Conservation (phyloP, 148 eudicot genomes). For the Persicaria tinctoria region DNA sequence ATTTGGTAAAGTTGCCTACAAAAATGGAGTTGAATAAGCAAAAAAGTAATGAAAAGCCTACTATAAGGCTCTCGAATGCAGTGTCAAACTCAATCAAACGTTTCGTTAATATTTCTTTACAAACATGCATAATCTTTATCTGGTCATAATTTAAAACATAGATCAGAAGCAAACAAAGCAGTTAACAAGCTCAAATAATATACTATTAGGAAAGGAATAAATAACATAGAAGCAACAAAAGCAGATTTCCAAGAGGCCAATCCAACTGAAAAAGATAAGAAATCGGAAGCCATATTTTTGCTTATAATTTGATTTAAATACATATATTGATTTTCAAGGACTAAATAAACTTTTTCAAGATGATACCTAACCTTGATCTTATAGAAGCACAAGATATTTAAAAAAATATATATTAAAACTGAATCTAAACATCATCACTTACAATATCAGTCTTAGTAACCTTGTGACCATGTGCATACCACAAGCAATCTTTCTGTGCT, state of each 20-base stretch:
- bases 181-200: neutral
- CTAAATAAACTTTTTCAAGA: too few species aligned
- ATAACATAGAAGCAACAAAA: constrained; percentile 4
- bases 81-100: constrained; percentile 84
- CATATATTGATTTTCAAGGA: too few species aligned
- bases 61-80: constrained; percentile 70
- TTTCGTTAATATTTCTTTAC: constrained; percentile 88
- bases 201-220: neutral
- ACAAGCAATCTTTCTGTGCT: too few species aligned
- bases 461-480: constrained; percentile 49
- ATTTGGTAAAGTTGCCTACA: too few species aligned
- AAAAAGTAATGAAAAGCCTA: constrained; percentile 21
- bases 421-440: constrained; percentile 22
- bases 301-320: too few species aligned
- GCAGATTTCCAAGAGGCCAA: neutral
- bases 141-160: constrained; percentile 20
- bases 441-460: constrained; percentile 62
- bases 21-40: neutral
- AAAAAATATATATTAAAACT: neutral
- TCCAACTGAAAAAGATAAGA: neutral
- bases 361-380: neutral
- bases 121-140: constrained; percentile 70
- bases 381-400: neutral
- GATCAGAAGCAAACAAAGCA: constrained; percentile 1
- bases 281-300: too few species aligned